Conservation (phyloP, 257 asterid species). For the Solanum dulcamara region DNA sequence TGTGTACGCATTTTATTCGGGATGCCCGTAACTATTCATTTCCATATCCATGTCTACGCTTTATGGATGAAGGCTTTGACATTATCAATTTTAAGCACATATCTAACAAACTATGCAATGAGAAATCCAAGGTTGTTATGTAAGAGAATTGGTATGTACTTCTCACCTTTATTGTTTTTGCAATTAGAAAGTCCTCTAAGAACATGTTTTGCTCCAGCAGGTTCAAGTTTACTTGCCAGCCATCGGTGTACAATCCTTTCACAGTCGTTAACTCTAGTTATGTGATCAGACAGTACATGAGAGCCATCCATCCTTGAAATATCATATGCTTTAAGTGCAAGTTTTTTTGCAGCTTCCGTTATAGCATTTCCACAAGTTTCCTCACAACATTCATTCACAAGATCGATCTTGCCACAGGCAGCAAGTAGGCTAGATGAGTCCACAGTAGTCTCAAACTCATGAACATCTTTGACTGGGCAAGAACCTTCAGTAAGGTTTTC, state of each 20-base stretch:
- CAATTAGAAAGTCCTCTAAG: constrained; percentile 88
- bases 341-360: constrained; percentile 71
- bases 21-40: neutral
- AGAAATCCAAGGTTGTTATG: neutral
- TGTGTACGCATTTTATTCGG: neutral
- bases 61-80: neutral
- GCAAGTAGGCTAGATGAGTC: constrained; percentile 68
- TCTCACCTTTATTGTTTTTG: constrained; percentile 82
- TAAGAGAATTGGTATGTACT: neutral
- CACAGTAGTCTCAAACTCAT: constrained; percentile 66
- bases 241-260: constrained; percentile 67
- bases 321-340: constrained; percentile 58
- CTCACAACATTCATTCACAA: constrained; percentile 84
- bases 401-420: constrained; percentile 71
- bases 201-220: constrained; percentile 69
- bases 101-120: neutral
- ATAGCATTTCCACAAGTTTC: constrained; percentile 89
- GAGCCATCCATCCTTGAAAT: constrained; percentile 42
- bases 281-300: constrained; percentile 48
- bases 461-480: constrained; percentile 68
- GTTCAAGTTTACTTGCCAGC: constrained; percentile 89
- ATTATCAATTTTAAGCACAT: neutral
- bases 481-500: constrained; percentile 83
- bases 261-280: constrained; percentile 66
- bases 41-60: neutral